Conservation (phyloP, 1,284 basidiomycete genomes). For the Cryptococcus sp. region DNA sequence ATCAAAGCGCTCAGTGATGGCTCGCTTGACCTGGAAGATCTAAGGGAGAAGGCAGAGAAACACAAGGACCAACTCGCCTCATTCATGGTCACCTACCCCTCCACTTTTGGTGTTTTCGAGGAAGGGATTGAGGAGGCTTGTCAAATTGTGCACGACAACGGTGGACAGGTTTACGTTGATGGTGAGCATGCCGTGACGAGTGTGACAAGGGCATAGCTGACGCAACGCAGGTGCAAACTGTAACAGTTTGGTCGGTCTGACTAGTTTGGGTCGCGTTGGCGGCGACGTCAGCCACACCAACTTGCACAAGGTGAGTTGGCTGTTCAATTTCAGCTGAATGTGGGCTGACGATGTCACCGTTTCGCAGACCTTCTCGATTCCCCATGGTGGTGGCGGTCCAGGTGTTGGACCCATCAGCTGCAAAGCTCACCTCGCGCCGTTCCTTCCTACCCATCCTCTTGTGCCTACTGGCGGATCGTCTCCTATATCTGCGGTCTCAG, state of each 20-base stretch:
- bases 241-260: conserved; percentile 93
- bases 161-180: conserved; percentile 97
- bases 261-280: conserved; percentile 92
- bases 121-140: conserved; percentile 89
- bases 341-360: conserved; percentile 9
- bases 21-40: conserved; percentile 83
- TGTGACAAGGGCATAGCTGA: neutral
- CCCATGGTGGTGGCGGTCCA: conserved; percentile 96
- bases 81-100: conserved; percentile 97
- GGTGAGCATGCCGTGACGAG: conserved; percentile 54
- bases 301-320: conserved; percentile 76
- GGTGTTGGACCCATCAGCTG: conserved; percentile 91
- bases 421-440: conserved; percentile 87
- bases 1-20: conserved; percentile 87
- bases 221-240: conserved; percentile 68
- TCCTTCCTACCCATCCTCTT: conserved; percentile 89
- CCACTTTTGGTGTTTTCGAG: conserved; percentile 97
- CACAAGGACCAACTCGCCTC: conserved; percentile 90
- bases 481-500: conserved; percentile 84
- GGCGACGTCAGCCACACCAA: conserved; percentile 98
- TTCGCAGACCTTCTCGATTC: conserved; percentile 57
- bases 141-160: conserved; percentile 88
- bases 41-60: conserved; percentile 82
- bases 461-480: conserved; percentile 66
- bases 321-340: neutral